Percentiles rank a stretch among this genome's conserved stretches.
Conservation (phyloP, 805 yeast genomes). For the Myxozyma nipponensis region DNA sequence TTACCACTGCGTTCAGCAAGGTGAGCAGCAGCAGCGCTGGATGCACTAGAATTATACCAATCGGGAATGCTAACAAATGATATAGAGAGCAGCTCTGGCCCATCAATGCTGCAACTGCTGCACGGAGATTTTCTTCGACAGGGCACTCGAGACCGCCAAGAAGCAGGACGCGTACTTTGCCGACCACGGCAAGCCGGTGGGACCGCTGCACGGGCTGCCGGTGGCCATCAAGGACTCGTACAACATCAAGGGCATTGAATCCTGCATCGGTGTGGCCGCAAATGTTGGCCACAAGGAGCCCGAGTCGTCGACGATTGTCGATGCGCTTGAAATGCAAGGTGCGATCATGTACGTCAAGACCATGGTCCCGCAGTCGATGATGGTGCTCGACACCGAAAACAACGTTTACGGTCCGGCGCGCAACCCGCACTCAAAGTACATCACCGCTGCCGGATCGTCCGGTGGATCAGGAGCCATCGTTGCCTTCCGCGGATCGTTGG, state of each 20-base stretch:
- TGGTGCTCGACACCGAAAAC: constrained; percentile 47
- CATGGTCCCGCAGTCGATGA: constrained; percentile 47
- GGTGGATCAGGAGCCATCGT: constrained; percentile 54
- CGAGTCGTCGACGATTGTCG: constrained; percentile 41
- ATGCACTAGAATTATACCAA: background rate
- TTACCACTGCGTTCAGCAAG: constrained; percentile 47
- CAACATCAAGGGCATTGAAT: constrained; percentile 44
- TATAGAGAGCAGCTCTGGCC: constrained; percentile 26
- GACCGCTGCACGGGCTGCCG: constrained; percentile 65
- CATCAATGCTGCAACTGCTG: constrained; percentile 32
- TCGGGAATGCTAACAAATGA: background rate
- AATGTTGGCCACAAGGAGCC: constrained; percentile 39
- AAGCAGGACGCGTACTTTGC: constrained; percentile 50
- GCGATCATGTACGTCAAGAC: constrained; percentile 52
- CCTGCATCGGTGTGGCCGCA: constrained; percentile 48
- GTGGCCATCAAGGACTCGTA: constrained; percentile 43
- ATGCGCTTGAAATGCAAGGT: constrained; percentile 42
- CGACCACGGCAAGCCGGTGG: constrained; percentile 47
- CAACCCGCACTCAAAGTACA: constrained; percentile 44
- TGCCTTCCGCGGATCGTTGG: constrained; percentile 44
- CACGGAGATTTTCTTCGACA: constrained; percentile 45
- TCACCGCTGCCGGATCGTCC: constrained; percentile 52
- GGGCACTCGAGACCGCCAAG: constrained; percentile 54
- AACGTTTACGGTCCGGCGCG: constrained; percentile 46
- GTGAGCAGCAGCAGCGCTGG: background rate